Evolutionary conservation across 352 stramenopile species (phyloP), one percentile per base, ranked within the genome.

Genomic region (Pythium sukuiense): DNA sequence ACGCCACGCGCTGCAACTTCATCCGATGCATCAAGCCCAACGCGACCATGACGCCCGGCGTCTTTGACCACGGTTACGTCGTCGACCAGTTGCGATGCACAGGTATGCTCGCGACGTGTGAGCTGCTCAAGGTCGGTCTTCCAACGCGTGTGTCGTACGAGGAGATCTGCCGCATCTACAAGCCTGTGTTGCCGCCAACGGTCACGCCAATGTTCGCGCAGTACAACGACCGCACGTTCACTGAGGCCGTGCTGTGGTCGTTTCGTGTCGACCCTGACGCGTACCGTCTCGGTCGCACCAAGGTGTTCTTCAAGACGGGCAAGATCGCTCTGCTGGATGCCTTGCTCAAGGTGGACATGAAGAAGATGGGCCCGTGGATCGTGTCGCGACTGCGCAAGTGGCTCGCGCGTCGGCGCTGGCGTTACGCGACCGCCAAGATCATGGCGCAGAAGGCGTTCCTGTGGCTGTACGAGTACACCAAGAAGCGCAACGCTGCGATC

Each of bases 11-110:
- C 18, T 96, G 88, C 79, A 93, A 90, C 72, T 97, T 96, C 55
- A 92, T 97, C 45, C 84, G 87, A 29, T 96, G 88, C 64, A 94
- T 96, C 73, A 96, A 96, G 74, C 87, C 88, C 48, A 96, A 96
- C 66, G 72, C 80, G 5, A 62, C 82, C 26, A 96, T 95, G 87
- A 74, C 73, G 13, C 71, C 86, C 2, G 81, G 81, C 13, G 71
- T 80, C 49, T 96, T 92, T 65, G 83, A 94, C 52, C 81, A 73
- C n/a, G 78, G 80, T 16, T 96, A 95, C 57, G 88, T 96, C 12
- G 83, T 92, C 3, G 83, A 79, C 13, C 88, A 96, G 68, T 69
- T 96, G 59, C 89, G 88, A 20, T 92, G 83, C 72, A 76, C 92
- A 24, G 87, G 85, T 49, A 94, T 96, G 55, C 85, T 95, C 67